A percentile compares a stretch with the other conserved stretches of the same genome.
phyloP scores from a whole-genome alignment of 306 rosid species.

The Macrotyloma uniflorum region DNA sequence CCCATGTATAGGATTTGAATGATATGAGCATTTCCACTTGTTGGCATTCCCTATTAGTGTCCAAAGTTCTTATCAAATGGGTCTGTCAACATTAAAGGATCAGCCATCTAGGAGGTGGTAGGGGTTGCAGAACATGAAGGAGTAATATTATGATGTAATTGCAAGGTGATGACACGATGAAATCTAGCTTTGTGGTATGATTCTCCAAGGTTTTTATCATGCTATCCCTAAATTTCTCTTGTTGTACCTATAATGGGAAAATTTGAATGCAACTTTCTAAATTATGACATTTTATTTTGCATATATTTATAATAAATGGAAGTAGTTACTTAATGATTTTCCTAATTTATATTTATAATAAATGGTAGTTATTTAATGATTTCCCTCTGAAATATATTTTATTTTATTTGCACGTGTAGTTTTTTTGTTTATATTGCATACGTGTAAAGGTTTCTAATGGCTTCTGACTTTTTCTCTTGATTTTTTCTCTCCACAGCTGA shows the following conservation, averaged over 20 bases:
- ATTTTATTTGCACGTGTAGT: neutral
- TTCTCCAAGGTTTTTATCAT: neutral
- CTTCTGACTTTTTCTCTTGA: no score
- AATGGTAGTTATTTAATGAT: no score
- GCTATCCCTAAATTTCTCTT: no score
- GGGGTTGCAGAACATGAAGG: neutral
- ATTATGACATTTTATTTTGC: neutral
- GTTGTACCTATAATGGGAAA: no score
- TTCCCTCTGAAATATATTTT: constrained; percentile 4
- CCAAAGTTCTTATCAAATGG: no score
- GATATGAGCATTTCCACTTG: no score
- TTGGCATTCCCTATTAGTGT: no score
- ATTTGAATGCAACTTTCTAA: constrained; percentile 2
- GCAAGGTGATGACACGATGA: neutral
- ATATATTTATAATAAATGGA: neutral
- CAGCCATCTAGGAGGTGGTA: no score
- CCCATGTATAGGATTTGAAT: no score
- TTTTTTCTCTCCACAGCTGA: constrained; percentile 54
- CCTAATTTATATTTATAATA: no score
- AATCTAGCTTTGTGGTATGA: neutral
- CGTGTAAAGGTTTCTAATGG: no score
- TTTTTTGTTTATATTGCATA: neutral
- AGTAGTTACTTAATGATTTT: neutral
- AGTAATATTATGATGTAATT: neutral
- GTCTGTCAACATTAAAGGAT: no score